Evolutionary conservation across 1,284 basidiomycete genomes (phyloP), one percentile per base, ranked within the genome.

Genomic region (Ceratobasidium sp.): DNA sequence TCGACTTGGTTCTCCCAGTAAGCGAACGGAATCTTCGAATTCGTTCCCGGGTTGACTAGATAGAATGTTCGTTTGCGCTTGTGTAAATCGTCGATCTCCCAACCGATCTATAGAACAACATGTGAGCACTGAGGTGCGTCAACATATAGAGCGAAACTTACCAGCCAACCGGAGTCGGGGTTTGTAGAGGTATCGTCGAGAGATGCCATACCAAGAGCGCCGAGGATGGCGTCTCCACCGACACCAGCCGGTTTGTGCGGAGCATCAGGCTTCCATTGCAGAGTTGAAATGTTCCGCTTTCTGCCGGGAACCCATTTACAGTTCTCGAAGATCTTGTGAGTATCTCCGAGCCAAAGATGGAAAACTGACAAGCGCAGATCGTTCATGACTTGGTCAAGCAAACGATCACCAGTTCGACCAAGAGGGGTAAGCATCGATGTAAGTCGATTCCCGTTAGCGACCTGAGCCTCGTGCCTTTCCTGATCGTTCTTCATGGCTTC

Each of bases 351-450:
- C 53, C 53, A 55, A 7, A 55, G 44, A 46, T 13, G 13, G 13
- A 7, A 13, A 6, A 6, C 7, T 6, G 44, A 46, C 44, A 46
- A 6, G 44, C 58, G 58, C 20, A 61, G 58, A 39, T 61, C 58
- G 58, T 61, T 61, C 58, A 61, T 61, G 26, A 26, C 58, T 28
- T 39, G 58, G 26, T 61, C 58, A 23, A 61, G 6, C 23, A 61
- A 6, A 4, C n/a, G 7, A 20, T 55, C 53, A 23, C 53, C 53
- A 55, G 53, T 55, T 4, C 18, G 53, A 4, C 53, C 53, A 5
- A 55, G 15, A 20, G 53, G 53, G n/a, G n/a, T 23, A 23, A 55
- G 18, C 53, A 7, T 12, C 18, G 53, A 55, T 20, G n/a, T 5
- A 5, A 55, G 53, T 20, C 10, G 53, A 23, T 55, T 20, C 53